phyloP scores from a whole-genome alignment of 371 early-diverging fungal genomes.

The Rhizopus stolonifer region DNA sequence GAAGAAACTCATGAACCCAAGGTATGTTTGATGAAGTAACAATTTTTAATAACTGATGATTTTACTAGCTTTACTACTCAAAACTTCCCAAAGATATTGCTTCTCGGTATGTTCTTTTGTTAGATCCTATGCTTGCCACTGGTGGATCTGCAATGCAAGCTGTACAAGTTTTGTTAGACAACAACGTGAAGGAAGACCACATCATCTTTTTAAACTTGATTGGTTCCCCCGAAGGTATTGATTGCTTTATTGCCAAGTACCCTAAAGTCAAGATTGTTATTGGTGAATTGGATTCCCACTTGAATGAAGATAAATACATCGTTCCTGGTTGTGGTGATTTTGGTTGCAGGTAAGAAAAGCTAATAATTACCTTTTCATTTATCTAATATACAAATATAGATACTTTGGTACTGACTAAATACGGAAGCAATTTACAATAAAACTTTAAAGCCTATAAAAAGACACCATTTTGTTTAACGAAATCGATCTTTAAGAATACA shows the following conservation, averaged over 20 bases:
- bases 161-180: constrained; percentile 80
- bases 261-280: constrained; percentile 85
- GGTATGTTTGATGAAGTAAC: constrained; percentile 27
- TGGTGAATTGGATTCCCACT: constrained; percentile 81
- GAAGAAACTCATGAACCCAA: constrained; percentile 90
- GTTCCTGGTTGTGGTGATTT: constrained; percentile 95
- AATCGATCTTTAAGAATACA: too few species aligned
- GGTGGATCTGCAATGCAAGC: constrained; percentile 93
- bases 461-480: too few species aligned
- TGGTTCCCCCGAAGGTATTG: constrained; percentile 82
- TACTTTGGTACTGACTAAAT: constrained; percentile 53
- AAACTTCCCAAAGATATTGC: constrained; percentile 89
- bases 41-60: too few species aligned
- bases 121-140: constrained; percentile 96
- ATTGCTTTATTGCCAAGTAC: constrained; percentile 67
- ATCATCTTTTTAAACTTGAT: constrained; percentile 86
- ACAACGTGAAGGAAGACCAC: constrained; percentile 83
- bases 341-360: constrained; percentile 61
- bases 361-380: not conserved
- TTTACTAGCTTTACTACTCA: constrained; percentile 76
- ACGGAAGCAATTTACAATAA: not conserved
- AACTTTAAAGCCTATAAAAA: too few species aligned
- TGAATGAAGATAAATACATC: constrained; percentile 84
- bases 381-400: constrained; percentile 11
- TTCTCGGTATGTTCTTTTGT: constrained; percentile 78